Percentiles rank a stretch among this genome's conserved stretches.
Evolutionary conservation across 768 basidiomycete species (phyloP).

Genomic region (Imleria badia): DNA sequence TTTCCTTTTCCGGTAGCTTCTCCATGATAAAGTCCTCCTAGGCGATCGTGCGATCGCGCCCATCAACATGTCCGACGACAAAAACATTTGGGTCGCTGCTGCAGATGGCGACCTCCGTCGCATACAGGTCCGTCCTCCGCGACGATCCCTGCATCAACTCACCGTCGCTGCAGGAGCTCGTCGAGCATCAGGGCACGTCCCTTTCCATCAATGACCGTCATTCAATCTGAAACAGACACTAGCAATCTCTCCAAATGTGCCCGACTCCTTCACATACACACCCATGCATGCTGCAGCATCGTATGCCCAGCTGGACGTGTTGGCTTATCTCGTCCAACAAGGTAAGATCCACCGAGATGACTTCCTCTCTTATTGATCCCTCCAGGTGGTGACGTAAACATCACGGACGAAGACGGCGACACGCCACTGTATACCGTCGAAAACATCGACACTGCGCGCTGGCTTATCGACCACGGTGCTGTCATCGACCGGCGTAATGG

Average conservation of each 20-base stretch:
- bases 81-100: conserved; percentile 93
- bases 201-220: conserved; percentile 19
- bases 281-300: conserved; percentile 96
- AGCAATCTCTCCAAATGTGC: conserved; percentile 68
- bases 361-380: background rate
- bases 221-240: conserved; percentile 32
- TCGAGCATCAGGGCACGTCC: conserved; percentile 57
- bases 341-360: conserved; percentile 39
- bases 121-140: conserved; percentile 56
- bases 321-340: conserved; percentile 74
- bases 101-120: conserved; percentile 84
- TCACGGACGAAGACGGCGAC: conserved; percentile 84
- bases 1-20: conserved; percentile 29
- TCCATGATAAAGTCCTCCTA: conserved; percentile 10
- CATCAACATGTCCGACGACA: conserved; percentile 32
- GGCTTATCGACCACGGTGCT: conserved; percentile 79
- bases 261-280: conserved; percentile 75
- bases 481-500: conserved; percentile 57
- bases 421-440: conserved; percentile 93
- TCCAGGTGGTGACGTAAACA: conserved; percentile 82
- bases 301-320: conserved; percentile 74
- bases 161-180: conserved; percentile 45
- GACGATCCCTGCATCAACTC: background rate
- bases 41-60: conserved; percentile 22
- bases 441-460: conserved; percentile 71